phyloP scores from a whole-genome alignment of 2,329 filamentous ascomycete genomes.

The Colletotrichum melonis region DNA sequence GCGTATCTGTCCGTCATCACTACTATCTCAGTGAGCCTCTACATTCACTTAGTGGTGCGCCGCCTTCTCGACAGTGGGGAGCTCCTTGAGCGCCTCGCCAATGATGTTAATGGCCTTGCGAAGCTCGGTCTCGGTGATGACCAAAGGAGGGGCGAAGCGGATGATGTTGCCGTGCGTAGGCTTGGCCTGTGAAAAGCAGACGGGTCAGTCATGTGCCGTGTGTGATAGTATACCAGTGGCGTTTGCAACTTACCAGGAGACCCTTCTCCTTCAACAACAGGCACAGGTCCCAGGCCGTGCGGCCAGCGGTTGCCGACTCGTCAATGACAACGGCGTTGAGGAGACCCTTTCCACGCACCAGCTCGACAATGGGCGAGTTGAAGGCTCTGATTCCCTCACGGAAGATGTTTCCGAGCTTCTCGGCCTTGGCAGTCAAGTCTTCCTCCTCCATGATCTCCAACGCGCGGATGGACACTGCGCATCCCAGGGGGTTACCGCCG shows the following conservation, averaged over 20 bases:
- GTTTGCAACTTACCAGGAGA: conserved; percentile 75
- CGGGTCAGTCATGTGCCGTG: conserved; percentile 31
- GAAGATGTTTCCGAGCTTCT: conserved; percentile 85
- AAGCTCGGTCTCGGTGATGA: conserved; percentile 92
- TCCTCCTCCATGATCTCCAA: conserved; percentile 95
- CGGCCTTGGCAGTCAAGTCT: conserved; percentile 80
- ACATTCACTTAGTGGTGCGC: conserved; percentile 47
- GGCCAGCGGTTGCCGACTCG: conserved; percentile 84
- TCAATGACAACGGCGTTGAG: conserved; percentile 97
- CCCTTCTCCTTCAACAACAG: conserved; percentile 96
- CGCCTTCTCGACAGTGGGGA: conserved; percentile 69
- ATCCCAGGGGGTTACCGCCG: conserved; percentile 95
- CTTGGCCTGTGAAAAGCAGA: conserved; percentile 77
- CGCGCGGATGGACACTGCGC: conserved; percentile 93
- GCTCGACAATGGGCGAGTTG: conserved; percentile 82
- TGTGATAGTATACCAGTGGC: background rate
- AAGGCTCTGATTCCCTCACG: conserved; percentile 81
- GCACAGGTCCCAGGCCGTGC: conserved; percentile 95
- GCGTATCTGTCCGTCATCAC: background rate
- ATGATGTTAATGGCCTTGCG: conserved; percentile 83
- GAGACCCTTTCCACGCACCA: conserved; percentile 90
- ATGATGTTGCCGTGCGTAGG: conserved; percentile 99
- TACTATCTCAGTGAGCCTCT: background rate
- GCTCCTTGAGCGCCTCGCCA: conserved; percentile 81
- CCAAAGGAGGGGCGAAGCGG: conserved; percentile 93